These are phyloP conservation scores for Paulownia fortunei DNA, from an alignment of 257 asterid genomes.

Conservation along the genomic window DNA sequence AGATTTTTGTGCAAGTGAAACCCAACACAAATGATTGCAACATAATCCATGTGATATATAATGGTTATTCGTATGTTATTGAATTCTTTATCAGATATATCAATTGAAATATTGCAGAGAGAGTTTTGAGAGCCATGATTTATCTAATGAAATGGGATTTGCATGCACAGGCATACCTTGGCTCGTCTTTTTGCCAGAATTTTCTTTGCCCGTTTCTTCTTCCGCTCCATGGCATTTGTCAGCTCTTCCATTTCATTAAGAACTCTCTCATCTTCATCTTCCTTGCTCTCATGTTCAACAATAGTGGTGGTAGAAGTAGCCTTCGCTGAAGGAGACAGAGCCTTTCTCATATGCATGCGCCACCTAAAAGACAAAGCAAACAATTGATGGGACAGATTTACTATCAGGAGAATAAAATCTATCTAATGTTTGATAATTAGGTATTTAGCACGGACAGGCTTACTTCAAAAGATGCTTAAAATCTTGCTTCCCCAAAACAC, in stretches of 20 bases:
- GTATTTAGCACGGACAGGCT: slow-evolving; percentile 21
- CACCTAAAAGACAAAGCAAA: slow-evolving; percentile 56
- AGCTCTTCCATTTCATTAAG: slow-evolving; percentile 90
- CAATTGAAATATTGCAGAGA: neutral
- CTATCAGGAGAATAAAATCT: neutral
- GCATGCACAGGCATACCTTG: too few species aligned
- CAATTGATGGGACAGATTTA: slow-evolving; percentile 9
- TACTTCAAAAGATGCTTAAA: slow-evolving; percentile 88
- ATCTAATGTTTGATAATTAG: too few species aligned
- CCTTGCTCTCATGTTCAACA: slow-evolving; percentile 53
- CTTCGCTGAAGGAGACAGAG: slow-evolving; percentile 76
- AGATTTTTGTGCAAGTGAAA: neutral
- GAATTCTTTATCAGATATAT: neutral
- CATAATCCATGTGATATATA: neutral
- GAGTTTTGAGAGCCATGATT: neutral
- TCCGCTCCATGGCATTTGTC: slow-evolving; percentile 78
- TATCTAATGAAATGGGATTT: neutral
- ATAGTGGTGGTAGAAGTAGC: slow-evolving; percentile 38
- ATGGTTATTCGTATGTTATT: neutral
- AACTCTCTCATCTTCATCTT: slow-evolving; percentile 72
- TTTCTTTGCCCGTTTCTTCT: slow-evolving; percentile 78
- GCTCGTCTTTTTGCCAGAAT: slow-evolving; percentile 69
- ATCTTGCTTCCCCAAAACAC: slow-evolving; percentile 90
- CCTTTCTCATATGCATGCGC: slow-evolving; percentile 82
- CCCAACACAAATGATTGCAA: neutral